These are phyloP conservation scores for Luffa aegyptiaca DNA, from an alignment of 306 rosid species.

Conservation along the genomic window DNA sequence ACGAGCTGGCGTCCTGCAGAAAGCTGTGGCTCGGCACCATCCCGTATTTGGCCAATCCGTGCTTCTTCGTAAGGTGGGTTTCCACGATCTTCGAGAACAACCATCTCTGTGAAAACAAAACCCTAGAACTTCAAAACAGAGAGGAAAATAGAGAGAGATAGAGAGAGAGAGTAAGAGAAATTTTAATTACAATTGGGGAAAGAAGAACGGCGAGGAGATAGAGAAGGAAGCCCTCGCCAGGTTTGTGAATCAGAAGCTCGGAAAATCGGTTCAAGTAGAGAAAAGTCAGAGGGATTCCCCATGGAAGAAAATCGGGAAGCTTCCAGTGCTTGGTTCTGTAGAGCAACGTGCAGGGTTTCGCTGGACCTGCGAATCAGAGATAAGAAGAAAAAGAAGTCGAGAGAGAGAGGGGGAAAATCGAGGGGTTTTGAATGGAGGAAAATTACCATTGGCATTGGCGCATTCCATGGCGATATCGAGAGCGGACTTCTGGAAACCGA, in stretches of 20 bases:
- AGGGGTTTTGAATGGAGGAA: neutral
- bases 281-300: slow-evolving; percentile 47
- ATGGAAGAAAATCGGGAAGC: slow-evolving; percentile 47
- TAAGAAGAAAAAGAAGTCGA: too few species aligned
- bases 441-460: slow-evolving; percentile 36
- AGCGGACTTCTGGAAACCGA: slow-evolving; percentile 59
- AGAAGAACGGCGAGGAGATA: slow-evolving; percentile 41
- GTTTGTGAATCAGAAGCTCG: slow-evolving; percentile 57
- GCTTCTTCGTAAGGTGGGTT: slow-evolving; percentile 34
- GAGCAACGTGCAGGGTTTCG: slow-evolving; percentile 44
- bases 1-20: slow-evolving; percentile 29
- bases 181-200: slow-evolving; percentile 35
- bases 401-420: neutral
- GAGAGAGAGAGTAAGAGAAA: neutral
- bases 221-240: slow-evolving; percentile 37
- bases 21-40: slow-evolving; percentile 60
- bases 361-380: slow-evolving; percentile 23
- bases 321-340: slow-evolving; percentile 46
- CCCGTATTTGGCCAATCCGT: slow-evolving; percentile 36
- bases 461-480: slow-evolving; percentile 58
- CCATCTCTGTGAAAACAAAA: slow-evolving; percentile 33
- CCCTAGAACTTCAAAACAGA: neutral
- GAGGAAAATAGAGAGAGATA: neutral
- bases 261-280: slow-evolving; percentile 54
- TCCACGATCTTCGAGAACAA: slow-evolving; percentile 48